Evolutionary conservation across 1,139 yeast species (phyloP).

Genomic region (Nadsonia starkeyi-henricii): DNA sequence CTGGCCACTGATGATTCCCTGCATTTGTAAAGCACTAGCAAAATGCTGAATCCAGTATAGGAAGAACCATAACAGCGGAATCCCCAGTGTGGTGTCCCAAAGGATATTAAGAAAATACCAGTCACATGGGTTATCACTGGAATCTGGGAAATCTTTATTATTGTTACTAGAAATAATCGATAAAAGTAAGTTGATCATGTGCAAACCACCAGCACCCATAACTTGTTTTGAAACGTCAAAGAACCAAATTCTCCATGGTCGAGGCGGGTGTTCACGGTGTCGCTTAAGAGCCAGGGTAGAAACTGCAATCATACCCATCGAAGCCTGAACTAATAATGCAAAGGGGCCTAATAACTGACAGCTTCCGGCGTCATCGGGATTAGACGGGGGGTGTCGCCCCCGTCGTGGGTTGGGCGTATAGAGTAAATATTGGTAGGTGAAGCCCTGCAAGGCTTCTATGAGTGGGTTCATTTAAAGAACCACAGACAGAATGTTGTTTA

Average conservation of each 20-base stretch:
- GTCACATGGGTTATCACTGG: constrained; percentile 26
- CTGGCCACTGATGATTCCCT: constrained; percentile 67
- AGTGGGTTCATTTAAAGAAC: too few species aligned
- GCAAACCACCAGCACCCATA: constrained; percentile 75
- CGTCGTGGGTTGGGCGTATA: constrained; percentile 1
- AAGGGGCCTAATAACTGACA: constrained; percentile 32
- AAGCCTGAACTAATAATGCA: constrained; percentile 27
- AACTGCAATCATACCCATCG: constrained; percentile 61
- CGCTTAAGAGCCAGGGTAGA: constrained; percentile 65
- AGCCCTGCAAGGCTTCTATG: too few species aligned
- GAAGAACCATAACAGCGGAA: constrained; percentile 56
- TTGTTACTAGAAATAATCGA: constrained; percentile 39
- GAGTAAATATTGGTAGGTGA: background rate
- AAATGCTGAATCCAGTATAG: constrained; percentile 33
- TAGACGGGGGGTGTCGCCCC: constrained; percentile 1
- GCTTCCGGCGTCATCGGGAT: constrained; percentile 7
- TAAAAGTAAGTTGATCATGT: constrained; percentile 59
- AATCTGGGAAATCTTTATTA: constrained; percentile 18
- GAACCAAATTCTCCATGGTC: constrained; percentile 82
- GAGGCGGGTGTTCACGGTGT: constrained; percentile 62
- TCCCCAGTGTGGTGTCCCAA: constrained; percentile 92
- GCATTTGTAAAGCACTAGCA: constrained; percentile 33
- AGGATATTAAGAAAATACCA: constrained; percentile 86
- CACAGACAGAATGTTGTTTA: too few species aligned
- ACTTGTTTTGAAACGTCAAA: constrained; percentile 86